Conservation (phyloP, 495 filamentous ascomycete species). For the Tuber melanosporum region DNA sequence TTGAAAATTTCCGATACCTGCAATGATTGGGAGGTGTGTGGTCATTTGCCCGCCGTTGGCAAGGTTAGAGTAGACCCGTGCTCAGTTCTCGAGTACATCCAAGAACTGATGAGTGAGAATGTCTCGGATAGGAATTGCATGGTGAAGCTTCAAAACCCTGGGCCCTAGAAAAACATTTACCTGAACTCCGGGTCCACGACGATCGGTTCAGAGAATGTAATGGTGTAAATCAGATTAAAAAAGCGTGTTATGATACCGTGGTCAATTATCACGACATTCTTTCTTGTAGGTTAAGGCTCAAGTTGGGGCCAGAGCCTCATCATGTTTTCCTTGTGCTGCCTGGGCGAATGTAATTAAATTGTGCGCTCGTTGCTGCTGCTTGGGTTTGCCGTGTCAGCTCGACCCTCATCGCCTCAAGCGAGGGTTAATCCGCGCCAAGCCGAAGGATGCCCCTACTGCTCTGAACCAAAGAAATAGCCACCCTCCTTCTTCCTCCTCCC, state of each 20-base stretch:
- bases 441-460: neutral
- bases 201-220: neutral
- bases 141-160: neutral
- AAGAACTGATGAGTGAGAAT: neutral
- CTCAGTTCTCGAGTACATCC: neutral
- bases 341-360: neutral
- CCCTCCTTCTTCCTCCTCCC: neutral
- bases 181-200: neutral
- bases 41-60: neutral
- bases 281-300: neutral
- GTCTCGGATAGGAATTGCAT: neutral
- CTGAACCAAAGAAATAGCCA: neutral
- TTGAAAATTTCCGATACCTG: neutral
- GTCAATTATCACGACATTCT: neutral
- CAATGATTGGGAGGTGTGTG: neutral
- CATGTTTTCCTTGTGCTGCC: neutral
- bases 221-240: neutral
- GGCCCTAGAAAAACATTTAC: neutral
- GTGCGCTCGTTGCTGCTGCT: neutral
- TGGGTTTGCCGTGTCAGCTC: neutral
- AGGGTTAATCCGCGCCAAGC: constrained; percentile 5
- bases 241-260: neutral
- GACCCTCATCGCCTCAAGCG: neutral
- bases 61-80: neutral
- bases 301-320: neutral